Conservation (phyloP, 129 eudicot genomes). For the Daucus carota region DH1_v3.0 NC_030386.2:32966501-32967000, state of each 20-base stretch:
- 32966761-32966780: slow-evolving; percentile 54
- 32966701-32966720: slow-evolving; percentile 51
- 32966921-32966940: slow-evolving; percentile 17
- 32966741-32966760: slow-evolving; percentile 83
- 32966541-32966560: slow-evolving; percentile 74
- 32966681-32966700: slow-evolving; percentile 51
- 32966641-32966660: slow-evolving; percentile 40
- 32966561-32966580: slow-evolving; percentile 58
- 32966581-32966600: slow-evolving; percentile 52
- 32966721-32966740: slow-evolving; percentile 70
- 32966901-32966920: slow-evolving; percentile 34
- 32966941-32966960: slow-evolving; percentile 25
- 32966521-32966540: slow-evolving; percentile 83
- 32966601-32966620: slow-evolving; percentile 44
- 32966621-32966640: slow-evolving; percentile 44
- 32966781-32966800: slow-evolving; percentile 45
- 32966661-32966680: slow-evolving; percentile 51
- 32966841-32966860: slow-evolving; percentile 61
- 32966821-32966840: slow-evolving; percentile 70
- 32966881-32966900: slow-evolving; percentile 34
- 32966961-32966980: slow-evolving; percentile 16
- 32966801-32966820: slow-evolving; percentile 69
- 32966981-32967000: slow-evolving; percentile 27
- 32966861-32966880: slow-evolving; percentile 56
- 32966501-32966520: slow-evolving; percentile 21